Conservation (phyloP, 2,329 filamentous ascomycete species). For the Sporothrix pseudoabietina region DNA sequence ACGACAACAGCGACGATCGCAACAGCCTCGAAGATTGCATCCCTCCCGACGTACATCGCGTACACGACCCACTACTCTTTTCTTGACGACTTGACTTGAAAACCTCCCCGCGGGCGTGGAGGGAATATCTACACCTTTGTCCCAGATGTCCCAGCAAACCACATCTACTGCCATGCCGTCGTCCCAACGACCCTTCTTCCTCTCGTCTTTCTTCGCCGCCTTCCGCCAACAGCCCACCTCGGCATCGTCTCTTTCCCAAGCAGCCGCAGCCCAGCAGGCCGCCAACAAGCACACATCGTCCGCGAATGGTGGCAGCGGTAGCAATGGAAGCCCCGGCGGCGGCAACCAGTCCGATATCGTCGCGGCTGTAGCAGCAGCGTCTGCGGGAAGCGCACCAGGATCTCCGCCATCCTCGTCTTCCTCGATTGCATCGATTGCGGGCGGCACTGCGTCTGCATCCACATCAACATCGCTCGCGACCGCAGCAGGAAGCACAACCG, state of each 20-base stretch:
- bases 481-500: constrained; percentile 25
- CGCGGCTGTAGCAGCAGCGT: constrained; percentile 27
- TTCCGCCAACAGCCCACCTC: constrained; percentile 52
- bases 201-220: constrained; percentile 59
- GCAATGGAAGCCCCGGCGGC: background rate
- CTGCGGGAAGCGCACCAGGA: constrained; percentile 31
- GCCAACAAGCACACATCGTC: constrained; percentile 45
- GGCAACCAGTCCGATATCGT: constrained; percentile 36
- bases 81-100: background rate
- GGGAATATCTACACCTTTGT: background rate
- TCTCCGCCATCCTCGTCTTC: background rate
- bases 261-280: constrained; percentile 40
- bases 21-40: background rate
- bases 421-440: constrained; percentile 18
- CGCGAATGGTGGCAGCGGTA: constrained; percentile 34
- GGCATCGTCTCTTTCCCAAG: constrained; percentile 29
- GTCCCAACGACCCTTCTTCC: constrained; percentile 56
- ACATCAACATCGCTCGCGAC: constrained; percentile 36
- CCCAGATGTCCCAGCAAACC: background rate
- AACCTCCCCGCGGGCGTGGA: constrained; percentile 17
- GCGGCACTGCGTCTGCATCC: constrained; percentile 32
- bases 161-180: constrained; percentile 49
- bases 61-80: background rate
- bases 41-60: background rate
- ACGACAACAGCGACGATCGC: background rate